A percentile compares a stretch with the other conserved stretches of the same genome.
These are phyloP conservation scores for Wallacemonas sp. DNA, from an alignment of 208 protist genomes.

Conservation along the genomic window DNA sequence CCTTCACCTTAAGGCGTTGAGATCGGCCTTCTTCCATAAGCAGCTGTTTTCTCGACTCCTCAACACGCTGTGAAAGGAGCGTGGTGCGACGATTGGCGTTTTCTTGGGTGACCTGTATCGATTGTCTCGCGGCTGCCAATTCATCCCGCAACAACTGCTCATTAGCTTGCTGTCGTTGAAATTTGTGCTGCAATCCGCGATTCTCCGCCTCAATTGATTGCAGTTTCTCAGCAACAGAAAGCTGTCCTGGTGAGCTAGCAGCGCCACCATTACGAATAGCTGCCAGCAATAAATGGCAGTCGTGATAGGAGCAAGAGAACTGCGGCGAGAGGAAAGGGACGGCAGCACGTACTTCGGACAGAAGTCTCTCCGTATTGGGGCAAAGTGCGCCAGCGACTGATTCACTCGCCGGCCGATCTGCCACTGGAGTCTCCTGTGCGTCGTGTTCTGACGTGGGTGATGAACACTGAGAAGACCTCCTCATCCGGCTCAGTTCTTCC, in stretches of 20 bases:
- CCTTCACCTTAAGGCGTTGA: conserved; percentile 68
- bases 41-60: conserved; percentile 80
- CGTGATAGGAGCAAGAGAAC: conserved; percentile 62
- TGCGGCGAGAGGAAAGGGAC: conserved; percentile 75
- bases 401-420: too few relatives aligned
- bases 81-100: conserved; percentile 40
- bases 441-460: background rate
- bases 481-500: conserved; percentile 27
- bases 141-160: conserved; percentile 51
- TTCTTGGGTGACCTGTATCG: conserved; percentile 44
- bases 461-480: background rate
- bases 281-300: conserved; percentile 57
- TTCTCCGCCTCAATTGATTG: conserved; percentile 51
- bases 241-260: conserved; percentile 11
- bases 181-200: conserved; percentile 37
- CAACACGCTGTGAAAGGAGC: conserved; percentile 56
- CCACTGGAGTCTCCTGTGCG: background rate
- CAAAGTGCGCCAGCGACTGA: background rate
- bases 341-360: conserved; percentile 52
- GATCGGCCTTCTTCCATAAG: conserved; percentile 73
- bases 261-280: conserved; percentile 58
- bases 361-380: conserved; percentile 12
- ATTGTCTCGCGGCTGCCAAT: conserved; percentile 46
- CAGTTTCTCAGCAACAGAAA: conserved; percentile 50
- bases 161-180: conserved; percentile 36